Evolutionary conservation across 257 asterid species (phyloP).

Genomic region (Paraleonurus japonicus): DNA sequence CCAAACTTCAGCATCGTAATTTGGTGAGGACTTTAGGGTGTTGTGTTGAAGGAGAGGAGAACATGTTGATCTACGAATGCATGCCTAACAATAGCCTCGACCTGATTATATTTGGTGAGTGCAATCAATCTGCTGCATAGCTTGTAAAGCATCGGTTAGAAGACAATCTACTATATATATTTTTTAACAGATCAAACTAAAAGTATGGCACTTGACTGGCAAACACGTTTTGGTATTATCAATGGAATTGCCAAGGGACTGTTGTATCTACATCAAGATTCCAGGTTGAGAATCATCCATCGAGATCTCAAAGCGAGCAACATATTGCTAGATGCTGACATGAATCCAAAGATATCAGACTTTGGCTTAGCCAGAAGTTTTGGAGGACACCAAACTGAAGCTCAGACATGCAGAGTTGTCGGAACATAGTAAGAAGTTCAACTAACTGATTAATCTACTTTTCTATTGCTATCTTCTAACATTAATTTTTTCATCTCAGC

Average conservation of each 20-base stretch:
- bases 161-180: not conserved
- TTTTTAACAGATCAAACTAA: not conserved
- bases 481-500: not conserved
- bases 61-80: slow-evolving; percentile 23
- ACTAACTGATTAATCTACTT: not conserved
- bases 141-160: no score
- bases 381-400: no score
- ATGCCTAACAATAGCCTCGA: slow-evolving; percentile 23
- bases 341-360: no score
- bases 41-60: slow-evolving; percentile 15
- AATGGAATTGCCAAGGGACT: slow-evolving; percentile 18
- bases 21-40: slow-evolving; percentile 13
- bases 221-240: not conserved
- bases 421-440: no score
- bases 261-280: slow-evolving; percentile 16
- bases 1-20: slow-evolving; percentile 25
- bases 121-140: not conserved
- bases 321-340: no score
- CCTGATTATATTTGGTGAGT: not conserved
- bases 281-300: no score
- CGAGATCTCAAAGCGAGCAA: no score
- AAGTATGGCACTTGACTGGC: not conserved
- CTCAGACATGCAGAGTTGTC: no score
- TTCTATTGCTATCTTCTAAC: not conserved
- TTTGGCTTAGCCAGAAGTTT: no score